These are phyloP conservation scores for Salix viminalis DNA, from an alignment of 345 rosid species.

Conservation along the genomic window DNA sequence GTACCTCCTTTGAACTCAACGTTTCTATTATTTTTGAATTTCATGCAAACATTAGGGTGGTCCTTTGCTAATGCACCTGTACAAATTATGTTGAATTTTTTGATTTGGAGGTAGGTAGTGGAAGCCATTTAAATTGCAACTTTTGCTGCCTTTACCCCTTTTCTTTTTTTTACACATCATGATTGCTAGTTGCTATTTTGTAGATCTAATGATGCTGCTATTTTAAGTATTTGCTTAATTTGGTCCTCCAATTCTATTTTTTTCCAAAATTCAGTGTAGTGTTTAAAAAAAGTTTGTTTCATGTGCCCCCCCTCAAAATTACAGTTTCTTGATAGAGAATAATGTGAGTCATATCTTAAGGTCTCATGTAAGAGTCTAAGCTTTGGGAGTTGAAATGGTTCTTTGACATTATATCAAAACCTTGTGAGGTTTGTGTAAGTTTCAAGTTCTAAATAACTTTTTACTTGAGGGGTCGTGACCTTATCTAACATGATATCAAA, in stretches of 20 bases:
- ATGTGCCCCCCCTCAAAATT: no score
- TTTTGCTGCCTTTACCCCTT: background rate
- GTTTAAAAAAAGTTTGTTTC: background rate
- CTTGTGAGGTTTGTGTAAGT: no score
- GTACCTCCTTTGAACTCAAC: slow-evolving; percentile 30
- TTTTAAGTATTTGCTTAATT: background rate
- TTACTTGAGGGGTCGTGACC: no score
- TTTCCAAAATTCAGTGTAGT: background rate
- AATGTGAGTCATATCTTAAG: no score
- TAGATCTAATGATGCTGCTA: background rate
- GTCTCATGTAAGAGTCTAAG: no score
- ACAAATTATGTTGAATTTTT: background rate
- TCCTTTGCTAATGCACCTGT: background rate
- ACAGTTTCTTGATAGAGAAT: no score
- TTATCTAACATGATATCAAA: no score
- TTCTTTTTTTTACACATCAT: background rate
- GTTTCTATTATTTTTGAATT: slow-evolving; percentile 12
- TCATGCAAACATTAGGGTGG: slow-evolving; percentile 2
- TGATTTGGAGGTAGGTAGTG: background rate
- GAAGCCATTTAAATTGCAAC: background rate
- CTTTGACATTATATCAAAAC: no score
- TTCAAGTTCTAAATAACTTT: no score
- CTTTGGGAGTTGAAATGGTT: no score
- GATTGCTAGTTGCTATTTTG: background rate
- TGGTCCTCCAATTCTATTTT: background rate